Evolutionary conservation across 108 stramenopile genomes (phyloP), one percentile per base, ranked within the genome.

Genomic region (Cyclotella choctawhatcheeana): DNA sequence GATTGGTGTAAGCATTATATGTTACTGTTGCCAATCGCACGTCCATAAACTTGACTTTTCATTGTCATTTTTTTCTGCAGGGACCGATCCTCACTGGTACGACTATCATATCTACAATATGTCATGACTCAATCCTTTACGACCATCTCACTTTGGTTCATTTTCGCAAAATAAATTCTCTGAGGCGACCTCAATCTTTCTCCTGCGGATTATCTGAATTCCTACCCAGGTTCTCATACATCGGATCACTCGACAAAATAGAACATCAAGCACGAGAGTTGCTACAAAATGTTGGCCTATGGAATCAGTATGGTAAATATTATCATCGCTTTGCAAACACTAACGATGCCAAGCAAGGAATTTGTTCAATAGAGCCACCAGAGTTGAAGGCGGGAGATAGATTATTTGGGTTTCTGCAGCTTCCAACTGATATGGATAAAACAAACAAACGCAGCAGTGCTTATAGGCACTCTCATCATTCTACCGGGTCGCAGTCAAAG

Each of bases 211-310:
- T 84, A 3, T 69, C 68, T 2, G 59, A 81, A 33, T 69, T 69
- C 20, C 50, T 85, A 5, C 76, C 76, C 1, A 34, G 76, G 3
- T 82, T 85, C 44, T 64, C 77, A 34, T 85, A 82, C 62, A 55
- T 85, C 2, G 84, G 81, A 24, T 68, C 58, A 6, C 53, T 85
- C 24, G 67, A 85, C 48, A 35, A 73, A 17, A 75, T 82, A 17
- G 73, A 65, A 16, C 27, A 74, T 0, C 84, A 85, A 33, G 48
- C 84, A 8, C 64, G 66, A 35, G 22, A 43, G 32, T n/a, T 85
- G 30, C 35, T 85, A 37, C 80, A 85, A 40, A 43, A 74, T 21
- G 81, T 85, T 8, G 81, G 78, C 0, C 47, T 82, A 27, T 85
- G 84, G 84, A 81, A 85, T 14, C 30, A 48, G 0, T 76, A 80